phyloP scores from a whole-genome alignment of 2,329 filamentous ascomycete genomes.

The Diplodia corticola region DNA sequence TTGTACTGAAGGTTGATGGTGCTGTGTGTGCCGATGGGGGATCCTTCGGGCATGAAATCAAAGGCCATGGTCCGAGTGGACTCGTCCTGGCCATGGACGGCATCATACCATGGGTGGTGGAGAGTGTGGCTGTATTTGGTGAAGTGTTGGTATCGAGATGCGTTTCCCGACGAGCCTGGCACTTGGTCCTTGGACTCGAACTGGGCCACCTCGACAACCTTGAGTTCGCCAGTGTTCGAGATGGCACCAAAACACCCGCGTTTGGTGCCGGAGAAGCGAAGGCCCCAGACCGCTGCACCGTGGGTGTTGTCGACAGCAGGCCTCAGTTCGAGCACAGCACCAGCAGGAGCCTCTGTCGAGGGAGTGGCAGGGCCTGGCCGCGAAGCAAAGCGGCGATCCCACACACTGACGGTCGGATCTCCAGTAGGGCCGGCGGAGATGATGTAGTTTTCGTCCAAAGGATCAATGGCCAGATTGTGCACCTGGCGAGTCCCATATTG shows the following conservation, averaged over 20 bases:
- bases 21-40: slow-evolving; percentile 49
- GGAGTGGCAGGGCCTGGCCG: slow-evolving; percentile 33
- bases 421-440: slow-evolving; percentile 73
- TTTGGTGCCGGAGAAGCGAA: slow-evolving; percentile 61
- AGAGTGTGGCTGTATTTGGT: slow-evolving; percentile 46
- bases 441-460: slow-evolving; percentile 79
- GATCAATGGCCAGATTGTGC: slow-evolving; percentile 73
- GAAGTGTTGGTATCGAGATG: slow-evolving; percentile 47
- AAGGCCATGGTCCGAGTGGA: slow-evolving; percentile 58
- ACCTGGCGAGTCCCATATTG: slow-evolving; percentile 60
- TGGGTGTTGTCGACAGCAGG: slow-evolving; percentile 53
- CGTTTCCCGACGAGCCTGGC: neutral
- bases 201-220: slow-evolving; percentile 56
- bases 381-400: slow-evolving; percentile 65
- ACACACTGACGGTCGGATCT: slow-evolving; percentile 72
- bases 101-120: slow-evolving; percentile 49
- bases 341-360: slow-evolving; percentile 55
- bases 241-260: slow-evolving; percentile 60
- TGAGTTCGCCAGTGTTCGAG: slow-evolving; percentile 61
- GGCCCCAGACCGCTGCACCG: slow-evolving; percentile 59
- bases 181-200: slow-evolving; percentile 41
- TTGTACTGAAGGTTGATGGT: slow-evolving; percentile 56
- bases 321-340: slow-evolving; percentile 58
- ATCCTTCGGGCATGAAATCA: slow-evolving; percentile 57
- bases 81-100: slow-evolving; percentile 45